phyloP scores from a whole-genome alignment of 2,329 filamentous ascomycete genomes.

The Cordyceps pruinosa region DNA sequence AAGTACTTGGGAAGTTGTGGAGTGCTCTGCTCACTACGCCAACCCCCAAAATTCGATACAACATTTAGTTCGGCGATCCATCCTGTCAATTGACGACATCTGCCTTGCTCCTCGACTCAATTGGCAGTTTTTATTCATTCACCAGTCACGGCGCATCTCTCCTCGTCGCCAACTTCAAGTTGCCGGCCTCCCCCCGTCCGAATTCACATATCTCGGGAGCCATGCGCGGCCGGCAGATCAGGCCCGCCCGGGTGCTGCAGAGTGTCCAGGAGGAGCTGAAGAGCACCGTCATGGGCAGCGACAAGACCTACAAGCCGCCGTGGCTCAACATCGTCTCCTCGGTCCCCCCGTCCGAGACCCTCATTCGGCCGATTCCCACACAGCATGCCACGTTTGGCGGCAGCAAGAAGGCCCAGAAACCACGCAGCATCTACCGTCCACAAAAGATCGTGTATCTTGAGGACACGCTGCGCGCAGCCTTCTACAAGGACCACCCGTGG shows the following conservation, averaged over 20 bases:
- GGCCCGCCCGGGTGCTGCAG: constrained; percentile 41
- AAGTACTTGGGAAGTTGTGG: no score
- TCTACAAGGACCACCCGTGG: constrained; percentile 95
- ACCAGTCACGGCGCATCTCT: neutral
- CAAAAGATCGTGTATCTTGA: constrained; percentile 73
- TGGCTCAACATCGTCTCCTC: constrained; percentile 47
- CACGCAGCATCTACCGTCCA: constrained; percentile 74
- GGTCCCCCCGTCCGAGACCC: constrained; percentile 52
- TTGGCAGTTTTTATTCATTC: neutral
- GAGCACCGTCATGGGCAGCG: constrained; percentile 30
- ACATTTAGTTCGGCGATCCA: neutral
- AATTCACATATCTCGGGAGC: constrained; percentile 9
- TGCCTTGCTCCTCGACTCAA: constrained; percentile 7
- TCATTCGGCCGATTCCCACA: constrained; percentile 46
- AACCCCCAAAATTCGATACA: constrained; percentile 16
- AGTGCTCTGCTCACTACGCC: no score
- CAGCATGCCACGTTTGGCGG: constrained; percentile 35
- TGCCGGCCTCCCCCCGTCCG: neutral
- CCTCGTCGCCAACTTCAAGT: no score
- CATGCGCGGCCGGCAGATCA: constrained; percentile 39
- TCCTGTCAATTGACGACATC: constrained; percentile 16
- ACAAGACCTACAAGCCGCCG: constrained; percentile 30
- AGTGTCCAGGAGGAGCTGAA: constrained; percentile 38
- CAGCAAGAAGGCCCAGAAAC: constrained; percentile 37
- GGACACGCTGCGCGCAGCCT: constrained; percentile 70